phyloP scores from a whole-genome alignment of 441 rosid species.

The Jatropha multifida region DNA sequence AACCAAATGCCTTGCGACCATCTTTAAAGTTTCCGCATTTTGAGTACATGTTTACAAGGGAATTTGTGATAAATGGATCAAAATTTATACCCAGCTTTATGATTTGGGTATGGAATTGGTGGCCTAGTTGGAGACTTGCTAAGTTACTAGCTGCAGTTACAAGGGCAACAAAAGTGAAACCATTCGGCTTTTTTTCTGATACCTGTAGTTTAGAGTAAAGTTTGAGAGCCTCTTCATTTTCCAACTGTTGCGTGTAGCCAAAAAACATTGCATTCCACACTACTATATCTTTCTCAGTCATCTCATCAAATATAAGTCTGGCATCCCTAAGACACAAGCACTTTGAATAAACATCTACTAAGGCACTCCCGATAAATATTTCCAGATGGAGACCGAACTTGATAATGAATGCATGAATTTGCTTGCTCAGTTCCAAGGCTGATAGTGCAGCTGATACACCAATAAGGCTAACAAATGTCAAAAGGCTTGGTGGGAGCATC shows the following conservation, averaged over 20 bases:
- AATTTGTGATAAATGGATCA: constrained; percentile 53
- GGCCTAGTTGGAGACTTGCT: constrained; percentile 62
- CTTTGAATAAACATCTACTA: constrained; percentile 68
- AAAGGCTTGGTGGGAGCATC: constrained; percentile 44
- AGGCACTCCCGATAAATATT: constrained; percentile 53
- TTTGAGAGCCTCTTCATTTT: constrained; percentile 59
- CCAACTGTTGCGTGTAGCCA: constrained; percentile 58
- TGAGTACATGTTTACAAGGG: constrained; percentile 71
- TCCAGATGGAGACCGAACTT: constrained; percentile 48
- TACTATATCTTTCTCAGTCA: constrained; percentile 63
- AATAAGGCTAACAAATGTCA: constrained; percentile 75
- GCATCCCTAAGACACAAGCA: constrained; percentile 49
- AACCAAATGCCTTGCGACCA: constrained; percentile 49
- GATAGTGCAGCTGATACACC: constrained; percentile 52
- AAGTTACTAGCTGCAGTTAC: constrained; percentile 58
- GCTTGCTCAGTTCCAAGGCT: constrained; percentile 49
- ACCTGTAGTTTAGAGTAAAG: constrained; percentile 47
- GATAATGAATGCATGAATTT: constrained; percentile 62
- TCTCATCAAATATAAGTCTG: constrained; percentile 58
- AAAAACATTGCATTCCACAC: constrained; percentile 74
- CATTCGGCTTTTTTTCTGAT: constrained; percentile 52
- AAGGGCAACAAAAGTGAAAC: constrained; percentile 61
- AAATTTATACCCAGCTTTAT: constrained; percentile 43
- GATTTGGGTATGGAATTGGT: constrained; percentile 57
- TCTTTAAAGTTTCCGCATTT: constrained; percentile 69